Evolutionary conservation across 371 early-diverging fungal species (phyloP), one percentile per base, ranked within the genome.

Genomic region (Apophysomyces variabilis): DNA sequence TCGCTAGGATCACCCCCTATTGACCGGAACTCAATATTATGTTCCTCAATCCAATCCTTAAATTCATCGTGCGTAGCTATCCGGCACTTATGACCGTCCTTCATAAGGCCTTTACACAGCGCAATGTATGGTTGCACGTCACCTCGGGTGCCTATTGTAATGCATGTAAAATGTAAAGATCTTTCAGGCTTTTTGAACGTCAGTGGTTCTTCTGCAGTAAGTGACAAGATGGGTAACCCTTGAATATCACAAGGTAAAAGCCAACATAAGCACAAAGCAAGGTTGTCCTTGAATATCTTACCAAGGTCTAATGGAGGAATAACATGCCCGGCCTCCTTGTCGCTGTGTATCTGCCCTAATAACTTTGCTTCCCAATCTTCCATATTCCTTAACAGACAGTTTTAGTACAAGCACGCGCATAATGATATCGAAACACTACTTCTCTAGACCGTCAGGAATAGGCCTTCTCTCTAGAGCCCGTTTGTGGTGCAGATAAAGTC

Each of bases 41-140:
- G 89, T 0, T 79, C 70, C 61, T 89, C 89, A 21, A 93, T 78
- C 92, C 92, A 93, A 0, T 76, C 70, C 68, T 87, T 73, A 69
- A 89, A 93, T 68, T 93, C 93, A 16, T 71, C 79, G 69, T 92
- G 92, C 0, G 93, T 90, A 4, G 92, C 90, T 38, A 93, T 92
- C 11, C 89, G 81, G 67, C 90, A 90, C 5, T 66, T 75, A 67
- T 93, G 94, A 0, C 93, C 92, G 64, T 90, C 84, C 56, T 75
- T 78, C 75, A 85, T 82, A 8, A 94, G 73, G 9, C 86, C 84
- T 77, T 93, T 92, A 67, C 90, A 87, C 7, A 93, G 79, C 0
- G 93, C 93, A 70, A 94, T 85, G 62, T 92, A 94, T 1, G 94
- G 94, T 66, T 94, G 92, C 3, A 94, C 92, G 75, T 94, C 94